Percentiles rank a stretch among this genome's conserved stretches.
phyloP scores from a whole-genome alignment of 441 rosid species.

The Hura crepitans region DNA sequence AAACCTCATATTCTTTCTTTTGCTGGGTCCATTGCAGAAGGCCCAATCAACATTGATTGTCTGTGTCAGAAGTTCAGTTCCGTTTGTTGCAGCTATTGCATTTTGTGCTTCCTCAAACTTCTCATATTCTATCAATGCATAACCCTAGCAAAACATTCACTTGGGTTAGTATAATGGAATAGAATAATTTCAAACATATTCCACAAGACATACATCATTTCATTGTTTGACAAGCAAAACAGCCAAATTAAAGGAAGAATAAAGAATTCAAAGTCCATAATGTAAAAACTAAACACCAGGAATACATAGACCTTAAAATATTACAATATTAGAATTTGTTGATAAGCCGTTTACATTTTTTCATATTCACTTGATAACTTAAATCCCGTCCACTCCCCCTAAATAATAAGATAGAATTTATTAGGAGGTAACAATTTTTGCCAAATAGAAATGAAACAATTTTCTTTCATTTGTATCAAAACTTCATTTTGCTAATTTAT shows the following conservation, averaged over 20 bases:
- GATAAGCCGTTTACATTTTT: background rate
- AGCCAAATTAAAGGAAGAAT: background rate
- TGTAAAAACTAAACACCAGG: background rate
- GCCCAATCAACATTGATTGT: slow-evolving; percentile 87
- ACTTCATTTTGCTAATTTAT: too few species aligned
- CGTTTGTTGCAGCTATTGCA: slow-evolving; percentile 73
- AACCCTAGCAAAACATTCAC: slow-evolving; percentile 54
- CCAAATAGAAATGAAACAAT: too few species aligned
- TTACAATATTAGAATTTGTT: background rate
- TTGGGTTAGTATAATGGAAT: slow-evolving; percentile 6
- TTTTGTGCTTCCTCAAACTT: slow-evolving; percentile 83
- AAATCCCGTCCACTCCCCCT: background rate
- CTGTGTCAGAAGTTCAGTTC: slow-evolving; percentile 70
- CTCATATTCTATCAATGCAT: slow-evolving; percentile 87
- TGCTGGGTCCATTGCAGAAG: slow-evolving; percentile 78
- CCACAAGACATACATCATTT: background rate
- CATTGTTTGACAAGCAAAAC: background rate
- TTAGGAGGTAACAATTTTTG: too few species aligned
- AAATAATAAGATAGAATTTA: too few species aligned
- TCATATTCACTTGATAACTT: background rate
- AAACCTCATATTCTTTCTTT: slow-evolving; percentile 73
- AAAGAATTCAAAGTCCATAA: background rate
- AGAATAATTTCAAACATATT: background rate
- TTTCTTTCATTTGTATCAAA: too few species aligned
- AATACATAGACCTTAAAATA: background rate